Evolutionary conservation across 371 early-diverging fungal species (phyloP).

Genomic region (Circinella umbellata): DNA sequence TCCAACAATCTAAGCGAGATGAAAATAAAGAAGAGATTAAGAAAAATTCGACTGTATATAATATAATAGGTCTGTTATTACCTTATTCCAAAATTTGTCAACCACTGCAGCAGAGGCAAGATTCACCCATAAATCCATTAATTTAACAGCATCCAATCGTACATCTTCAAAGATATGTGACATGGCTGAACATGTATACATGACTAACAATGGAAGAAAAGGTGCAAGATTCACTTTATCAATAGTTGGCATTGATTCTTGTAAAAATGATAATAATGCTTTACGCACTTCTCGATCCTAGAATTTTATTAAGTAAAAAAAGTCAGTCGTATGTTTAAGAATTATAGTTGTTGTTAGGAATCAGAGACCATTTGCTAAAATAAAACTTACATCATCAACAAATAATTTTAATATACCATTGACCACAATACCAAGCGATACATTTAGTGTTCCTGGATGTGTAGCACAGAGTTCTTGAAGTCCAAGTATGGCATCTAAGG

Average conservation of each 20-base stretch:
- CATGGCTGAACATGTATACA: slow-evolving; percentile 87
- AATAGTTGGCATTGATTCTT: slow-evolving; percentile 35
- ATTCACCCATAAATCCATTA: slow-evolving; percentile 78
- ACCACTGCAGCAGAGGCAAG: slow-evolving; percentile 65
- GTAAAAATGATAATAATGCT: slow-evolving; percentile 34
- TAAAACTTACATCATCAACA: slow-evolving; percentile 63
- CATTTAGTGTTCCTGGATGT: slow-evolving; percentile 58
- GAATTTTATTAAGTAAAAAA: not conserved
- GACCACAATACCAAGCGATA: slow-evolving; percentile 71
- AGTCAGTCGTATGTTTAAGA: not conserved
- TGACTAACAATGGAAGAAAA: slow-evolving; percentile 77
- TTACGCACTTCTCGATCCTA: slow-evolving; percentile 62
- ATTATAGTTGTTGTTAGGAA: no score
- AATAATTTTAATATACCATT: slow-evolving; percentile 63
- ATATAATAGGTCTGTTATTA: slow-evolving; percentile 21
- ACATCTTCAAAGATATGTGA: slow-evolving; percentile 91
- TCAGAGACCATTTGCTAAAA: not conserved
- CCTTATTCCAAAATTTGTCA: slow-evolving; percentile 64
- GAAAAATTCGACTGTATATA: not conserved
- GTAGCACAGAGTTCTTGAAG: slow-evolving; percentile 67
- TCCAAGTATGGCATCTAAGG: slow-evolving; percentile 71
- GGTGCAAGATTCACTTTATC: slow-evolving; percentile 70
- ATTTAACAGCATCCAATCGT: slow-evolving; percentile 77
- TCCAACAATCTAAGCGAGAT: slow-evolving; percentile 28
- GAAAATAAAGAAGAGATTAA: no score